Evolutionary conservation across 2,329 filamentous ascomycete species (phyloP).

Genomic region (Phaeoacremonium minimum): DNA sequence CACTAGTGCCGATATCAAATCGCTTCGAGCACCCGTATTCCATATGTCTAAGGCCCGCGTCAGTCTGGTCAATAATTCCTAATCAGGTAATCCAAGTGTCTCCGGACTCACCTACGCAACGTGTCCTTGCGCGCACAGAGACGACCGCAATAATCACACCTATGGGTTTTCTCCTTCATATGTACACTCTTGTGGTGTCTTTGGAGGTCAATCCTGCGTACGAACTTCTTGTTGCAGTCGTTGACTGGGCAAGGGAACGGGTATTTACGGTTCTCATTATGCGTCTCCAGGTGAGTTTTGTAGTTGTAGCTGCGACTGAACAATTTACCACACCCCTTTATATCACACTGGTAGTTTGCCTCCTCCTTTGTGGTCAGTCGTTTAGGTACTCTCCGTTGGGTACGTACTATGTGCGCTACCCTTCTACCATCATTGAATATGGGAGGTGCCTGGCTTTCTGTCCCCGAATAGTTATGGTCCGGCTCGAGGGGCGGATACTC

Average conservation of each 20-base stretch:
- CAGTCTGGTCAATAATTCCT: too few relatives aligned
- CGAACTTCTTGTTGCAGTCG: conserved; percentile 71
- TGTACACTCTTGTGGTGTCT: conserved; percentile 65
- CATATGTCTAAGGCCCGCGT: conserved; percentile 61
- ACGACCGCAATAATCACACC: conserved; percentile 66
- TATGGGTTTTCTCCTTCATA: conserved; percentile 65
- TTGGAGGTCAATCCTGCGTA: conserved; percentile 75
- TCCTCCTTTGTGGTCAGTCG: conserved; percentile 62
- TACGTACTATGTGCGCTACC: too few relatives aligned
- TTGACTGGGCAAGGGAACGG: conserved; percentile 63
- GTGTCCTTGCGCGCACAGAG: conserved; percentile 79
- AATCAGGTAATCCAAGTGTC: too few relatives aligned
- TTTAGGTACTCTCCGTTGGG: conserved; percentile 34
- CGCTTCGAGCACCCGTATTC: conserved; percentile 72
- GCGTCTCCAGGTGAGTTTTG: conserved; percentile 80
- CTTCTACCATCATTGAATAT: too few relatives aligned
- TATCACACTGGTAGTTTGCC: conserved; percentile 65
- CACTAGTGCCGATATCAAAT: conserved; percentile 52
- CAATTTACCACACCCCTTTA: conserved; percentile 67
- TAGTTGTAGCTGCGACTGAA: conserved; percentile 85
- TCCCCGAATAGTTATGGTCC: conserved; percentile 15
- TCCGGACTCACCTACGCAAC: conserved; percentile 58
- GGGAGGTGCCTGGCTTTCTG: conserved; percentile 10
- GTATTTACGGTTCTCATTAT: conserved; percentile 69
- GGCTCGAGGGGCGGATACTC: conserved; percentile 28